Evolutionary conservation across 768 basidiomycete genomes (phyloP).

Genomic region (Ramaria sp.): DNA sequence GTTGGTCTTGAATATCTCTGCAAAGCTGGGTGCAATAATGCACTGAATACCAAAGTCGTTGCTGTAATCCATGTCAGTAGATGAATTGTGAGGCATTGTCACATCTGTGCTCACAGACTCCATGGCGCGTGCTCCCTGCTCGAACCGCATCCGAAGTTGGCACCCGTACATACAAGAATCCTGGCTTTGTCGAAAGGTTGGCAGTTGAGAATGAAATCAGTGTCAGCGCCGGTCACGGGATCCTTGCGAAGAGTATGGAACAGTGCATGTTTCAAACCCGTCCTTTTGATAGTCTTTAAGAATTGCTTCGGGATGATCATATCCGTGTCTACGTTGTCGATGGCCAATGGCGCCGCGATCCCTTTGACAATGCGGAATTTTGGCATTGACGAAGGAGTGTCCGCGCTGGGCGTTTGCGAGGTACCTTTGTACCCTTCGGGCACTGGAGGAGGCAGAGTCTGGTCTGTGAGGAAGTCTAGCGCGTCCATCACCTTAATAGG

Average conservation of each 20-base stretch:
- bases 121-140: conserved; percentile 88
- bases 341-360: conserved; percentile 68
- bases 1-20: conserved; percentile 85
- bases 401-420: conserved; percentile 17
- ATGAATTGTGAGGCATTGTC: neutral
- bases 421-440: conserved; percentile 26
- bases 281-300: conserved; percentile 84
- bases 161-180: conserved; percentile 75
- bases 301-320: conserved; percentile 94
- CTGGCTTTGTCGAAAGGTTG: conserved; percentile 64
- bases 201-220: conserved; percentile 78
- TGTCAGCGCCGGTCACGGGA: conserved; percentile 65
- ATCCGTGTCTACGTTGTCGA: conserved; percentile 85
- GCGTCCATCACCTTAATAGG: conserved; percentile 59
- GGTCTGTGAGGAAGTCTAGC: conserved; percentile 70
- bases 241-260: conserved; percentile 78
- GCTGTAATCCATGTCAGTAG: conserved; percentile 23
- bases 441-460: conserved; percentile 44
- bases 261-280: conserved; percentile 72
- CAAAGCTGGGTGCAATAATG: conserved; percentile 81
- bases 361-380: conserved; percentile 68
- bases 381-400: conserved; percentile 31
- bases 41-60: conserved; percentile 87
- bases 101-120: conserved; percentile 51
- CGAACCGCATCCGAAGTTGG: conserved; percentile 87